Evolutionary conservation across 2,329 filamentous ascomycete genomes (phyloP), one percentile per base, ranked within the genome.

Genomic region (Fusarium nelsonii): DNA sequence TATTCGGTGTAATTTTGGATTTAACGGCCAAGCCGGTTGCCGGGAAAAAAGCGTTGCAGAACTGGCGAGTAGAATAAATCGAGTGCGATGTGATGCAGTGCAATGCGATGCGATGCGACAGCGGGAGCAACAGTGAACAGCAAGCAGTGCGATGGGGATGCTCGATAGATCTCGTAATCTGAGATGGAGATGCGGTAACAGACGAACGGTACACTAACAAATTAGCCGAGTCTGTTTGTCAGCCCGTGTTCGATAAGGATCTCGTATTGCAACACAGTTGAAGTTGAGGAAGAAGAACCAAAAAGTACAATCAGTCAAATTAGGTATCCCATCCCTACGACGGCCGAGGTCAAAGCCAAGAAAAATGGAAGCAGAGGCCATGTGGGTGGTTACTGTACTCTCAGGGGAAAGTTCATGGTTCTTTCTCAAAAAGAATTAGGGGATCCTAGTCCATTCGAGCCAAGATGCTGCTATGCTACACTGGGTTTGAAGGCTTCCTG

Each of bases 41-140:
- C 41, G n/a, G 23, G 26, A 33, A 41, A n/a, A 37, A 40, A 43
- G 52, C 33, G 23, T 26, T 46, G 34, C 28, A 28, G 26, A 33
- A 46, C 34, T 46, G 34, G 4, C 16, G 34, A n/a, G 14, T n/a
- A 23, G 20, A 34, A 39, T 12, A 39, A 46, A 64, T n/a, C 40
- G 40, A 52, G n/a, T 20, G 51, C 10, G 32, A 28, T 51, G 34
- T 23, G 23, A 55, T 58, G 53, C 16, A 32, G 49, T 32, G 53
- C 33, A n/a, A 56, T 51, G 61, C 50, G 34, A 56, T 60, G 50
- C 28, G 30, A 63, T 53, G 49, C 63, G 52, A 57, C 60, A 44
- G 54, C 59, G 65, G 65, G 50, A 68, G 65, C 43, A 61, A 69
- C 60, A 46, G 30, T 48, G 50, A 51, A 49, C 56, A 62, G 50